Conservation (phyloP, 139 green algal species). For the Chlamydomonas sp. region DNA sequence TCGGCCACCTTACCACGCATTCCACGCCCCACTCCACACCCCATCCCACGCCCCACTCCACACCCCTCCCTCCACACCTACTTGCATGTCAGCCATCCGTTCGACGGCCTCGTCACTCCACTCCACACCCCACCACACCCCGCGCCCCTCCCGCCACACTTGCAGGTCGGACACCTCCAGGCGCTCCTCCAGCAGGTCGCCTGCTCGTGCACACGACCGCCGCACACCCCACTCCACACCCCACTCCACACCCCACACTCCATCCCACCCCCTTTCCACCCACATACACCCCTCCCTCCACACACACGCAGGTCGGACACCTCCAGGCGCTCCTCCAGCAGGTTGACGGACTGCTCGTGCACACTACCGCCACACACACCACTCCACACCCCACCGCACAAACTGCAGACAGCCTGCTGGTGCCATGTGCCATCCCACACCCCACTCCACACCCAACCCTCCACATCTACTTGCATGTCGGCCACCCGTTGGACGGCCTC, state of each 20-base stretch:
- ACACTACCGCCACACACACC: not conserved
- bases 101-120: not conserved
- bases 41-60: not conserved
- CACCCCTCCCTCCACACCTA: not conserved
- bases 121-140: not conserved
- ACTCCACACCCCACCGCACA: not conserved
- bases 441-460: not conserved
- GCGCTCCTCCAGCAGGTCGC: constrained; percentile 53
- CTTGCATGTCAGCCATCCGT: constrained; percentile 13
- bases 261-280: not conserved
- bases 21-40: too few relatives aligned
- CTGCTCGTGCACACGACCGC: constrained; percentile 19
- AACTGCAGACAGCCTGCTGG: too few relatives aligned
- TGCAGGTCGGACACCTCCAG: constrained; percentile 70
- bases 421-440: too few relatives aligned
- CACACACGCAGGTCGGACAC: constrained; percentile 13
- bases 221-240: not conserved
- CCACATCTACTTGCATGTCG: not conserved
- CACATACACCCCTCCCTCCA: not conserved
- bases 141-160: not conserved
- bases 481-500: not conserved
- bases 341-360: not conserved
- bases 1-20: too few relatives aligned
- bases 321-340: constrained; percentile 6
- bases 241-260: not conserved